Evolutionary conservation across 805 yeast genomes (phyloP), one percentile per base, ranked within the genome.

Genomic region (Middelhovenomyces tepae): DNA sequence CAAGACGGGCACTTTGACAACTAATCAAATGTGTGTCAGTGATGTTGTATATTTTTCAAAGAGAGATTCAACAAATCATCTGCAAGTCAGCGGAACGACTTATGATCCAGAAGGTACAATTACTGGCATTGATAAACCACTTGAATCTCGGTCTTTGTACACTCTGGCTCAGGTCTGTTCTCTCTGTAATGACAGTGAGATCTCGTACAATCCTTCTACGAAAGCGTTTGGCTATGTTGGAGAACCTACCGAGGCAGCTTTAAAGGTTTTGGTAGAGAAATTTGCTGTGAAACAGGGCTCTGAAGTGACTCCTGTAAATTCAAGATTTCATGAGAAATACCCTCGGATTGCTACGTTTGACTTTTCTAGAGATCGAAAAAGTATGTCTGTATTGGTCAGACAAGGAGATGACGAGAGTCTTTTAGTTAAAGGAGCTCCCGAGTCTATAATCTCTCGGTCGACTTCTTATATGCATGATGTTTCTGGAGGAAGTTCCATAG

Each of bases 371-470:
- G 72, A 42, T 50, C 62, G 66, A 31, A 71, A 71, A 48, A 59
- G 73, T 43, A 71, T 71, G 77, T 65, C 75, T 9, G 71, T 70
- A 3, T 44, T 69, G 11, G 62, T 65, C 27, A 40, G 47, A 14
- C 43, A 57, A 10, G 45, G 51, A 15, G 48, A 41, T 13, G 35
- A 35, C 4, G 27, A 34, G 9, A 35, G 27, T 7, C 43, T 65
- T 21, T 61, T 64, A 33, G 65, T 71, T 10, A 71, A 71, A 46
- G 78, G 77, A 40, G 77, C 77, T 0, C 75, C 73, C 16, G 78
- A 71, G 50, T 56, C 66, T 32, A 45, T 71, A 24, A 46, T 72
- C 28, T 53, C 49, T 2, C 54, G 68, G 33, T 69, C 73, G 32
- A 50, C 57, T 16, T 53, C 46, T 21, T 59, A 66, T 53, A 46